Evolutionary conservation across 768 basidiomycete species (phyloP), one percentile per base, ranked within the genome.

Genomic region (Mycena galericulata): DNA sequence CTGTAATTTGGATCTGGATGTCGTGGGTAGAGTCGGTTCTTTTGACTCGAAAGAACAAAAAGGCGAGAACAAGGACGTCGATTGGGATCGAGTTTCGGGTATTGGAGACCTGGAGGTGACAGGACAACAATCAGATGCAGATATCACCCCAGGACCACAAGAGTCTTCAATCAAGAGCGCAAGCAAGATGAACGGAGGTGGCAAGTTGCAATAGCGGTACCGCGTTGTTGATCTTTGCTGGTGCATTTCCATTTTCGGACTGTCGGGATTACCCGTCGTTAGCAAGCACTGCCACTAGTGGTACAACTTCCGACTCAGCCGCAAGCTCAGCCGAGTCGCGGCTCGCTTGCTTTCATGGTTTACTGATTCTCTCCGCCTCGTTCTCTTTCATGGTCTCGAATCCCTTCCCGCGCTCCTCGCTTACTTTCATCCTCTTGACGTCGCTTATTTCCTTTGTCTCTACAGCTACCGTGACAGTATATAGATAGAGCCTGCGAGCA

Each of bases 1-100:
- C 24, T 32, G 20, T 29, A 38, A 45, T 43, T 49, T 18, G n/a
- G 45, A 43, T 65, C 26, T 50, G 30, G 43, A 47, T 20, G 47
- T 34, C 51, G 50, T 60, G 41, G 50, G 49, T 34, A 29, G 22
- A 58, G 8, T 20, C 1, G 30, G 1, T 34, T 62, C 60, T 68
- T 68, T 68, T 68, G 59, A 68, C 66, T 68, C 46, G 40, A 56
- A 30, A 62, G 54, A 68, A 61, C 57, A 66, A 60, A 55, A 67
- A 59, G n/a, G n/a, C 51, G 51, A 49, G 41, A 55, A 62, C 62
- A 56, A 64, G 62, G 66, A 34, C 40, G 58, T 34, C 49, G 46
- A 40, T 60, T 54, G 27, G 22, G 53, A 63, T 63, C 53, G 43
- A 20, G 34, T 38, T 32, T 36, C 34, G 14, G n/a, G n/a, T n/a